Percentiles rank a stretch among this genome's conserved stretches.
Evolutionary conservation across 2,329 filamentous ascomycete genomes (phyloP).

Genomic region (Colletotrichum sublineola): DNA sequence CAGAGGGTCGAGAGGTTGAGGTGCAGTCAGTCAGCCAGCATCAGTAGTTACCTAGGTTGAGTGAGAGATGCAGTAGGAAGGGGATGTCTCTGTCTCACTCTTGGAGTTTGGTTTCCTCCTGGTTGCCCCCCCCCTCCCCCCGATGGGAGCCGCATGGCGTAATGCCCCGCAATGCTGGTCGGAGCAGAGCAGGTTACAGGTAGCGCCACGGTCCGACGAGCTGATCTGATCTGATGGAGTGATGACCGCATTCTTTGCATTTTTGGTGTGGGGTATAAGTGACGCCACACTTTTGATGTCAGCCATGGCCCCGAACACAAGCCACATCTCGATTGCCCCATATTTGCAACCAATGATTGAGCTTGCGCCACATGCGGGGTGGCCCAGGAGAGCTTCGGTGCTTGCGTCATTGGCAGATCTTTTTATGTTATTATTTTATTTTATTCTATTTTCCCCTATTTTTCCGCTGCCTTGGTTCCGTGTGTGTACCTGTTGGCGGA

Average conservation of each 20-base stretch:
- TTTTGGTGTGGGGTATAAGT: constrained; percentile 40
- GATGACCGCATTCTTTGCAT: constrained; percentile 39
- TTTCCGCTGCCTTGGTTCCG: constrained; percentile 38
- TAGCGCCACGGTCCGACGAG: constrained; percentile 8
- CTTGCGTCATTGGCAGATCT: constrained; percentile 41
- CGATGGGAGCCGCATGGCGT: constrained; percentile 41
- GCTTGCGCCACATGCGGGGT: constrained; percentile 38
- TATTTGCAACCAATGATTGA: background rate
- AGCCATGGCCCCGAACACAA: constrained; percentile 7
- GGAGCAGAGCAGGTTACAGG: constrained; percentile 2
- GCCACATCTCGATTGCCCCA: background rate
- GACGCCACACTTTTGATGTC: constrained; percentile 36
- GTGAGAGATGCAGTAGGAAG: too few species aligned
- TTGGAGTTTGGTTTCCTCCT: background rate
- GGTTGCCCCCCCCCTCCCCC: background rate
- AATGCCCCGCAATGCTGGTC: constrained; percentile 37
- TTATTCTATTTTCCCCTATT: background rate
- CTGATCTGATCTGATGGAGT: background rate
- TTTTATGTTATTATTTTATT: background rate
- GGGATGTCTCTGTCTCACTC: background rate
- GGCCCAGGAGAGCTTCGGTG: constrained; percentile 15
- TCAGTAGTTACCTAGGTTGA: too few species aligned
- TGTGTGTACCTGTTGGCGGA: constrained; percentile 10
- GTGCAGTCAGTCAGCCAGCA: too few species aligned
- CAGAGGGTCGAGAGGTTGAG: background rate